Conservation (phyloP, 345 rosid genomes). For the Cardamine resedifolia region DNA sequence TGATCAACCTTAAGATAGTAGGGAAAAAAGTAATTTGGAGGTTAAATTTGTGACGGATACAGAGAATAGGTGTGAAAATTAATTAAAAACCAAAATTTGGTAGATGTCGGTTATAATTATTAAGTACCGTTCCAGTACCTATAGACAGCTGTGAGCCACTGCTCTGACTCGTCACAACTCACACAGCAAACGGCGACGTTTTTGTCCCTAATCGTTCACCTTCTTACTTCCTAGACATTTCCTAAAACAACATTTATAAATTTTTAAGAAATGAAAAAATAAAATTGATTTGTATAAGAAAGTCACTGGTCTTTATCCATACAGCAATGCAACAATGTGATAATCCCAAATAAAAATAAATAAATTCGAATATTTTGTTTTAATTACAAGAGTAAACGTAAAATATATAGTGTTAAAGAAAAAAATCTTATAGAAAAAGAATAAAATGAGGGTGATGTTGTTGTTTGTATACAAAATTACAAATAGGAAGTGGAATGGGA, state of each 20-base stretch:
- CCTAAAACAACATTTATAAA: not conserved
- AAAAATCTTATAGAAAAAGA: not conserved
- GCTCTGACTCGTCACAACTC: conserved; percentile 24
- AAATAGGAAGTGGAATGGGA: conserved; percentile 33
- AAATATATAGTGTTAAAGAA: not conserved
- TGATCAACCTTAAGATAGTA: not conserved
- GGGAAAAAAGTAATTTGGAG: not conserved
- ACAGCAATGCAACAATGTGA: conserved; percentile 24
- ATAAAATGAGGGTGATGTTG: conserved; percentile 36
- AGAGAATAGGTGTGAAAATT: not conserved
- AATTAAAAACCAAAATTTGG: not conserved
- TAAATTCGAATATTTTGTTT: conserved; percentile 11
- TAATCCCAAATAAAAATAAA: not conserved
- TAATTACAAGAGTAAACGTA: not conserved
- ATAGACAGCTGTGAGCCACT: conserved; percentile 36
- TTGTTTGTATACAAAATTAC: conserved; percentile 37
- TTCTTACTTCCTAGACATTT: conserved; percentile 13
- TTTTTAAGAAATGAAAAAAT: not conserved
- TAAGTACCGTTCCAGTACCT: conserved; percentile 25
- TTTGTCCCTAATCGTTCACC: conserved; percentile 18
- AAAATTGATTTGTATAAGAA: not conserved
- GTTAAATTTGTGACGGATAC: not conserved
- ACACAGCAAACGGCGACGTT: conserved; percentile 13
- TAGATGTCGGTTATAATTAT: conserved; percentile 25
- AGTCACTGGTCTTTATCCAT: conserved; percentile 17